phyloP scores from a whole-genome alignment of 768 basidiomycete species.

The Coprinopsis strossmayeri region DNA sequence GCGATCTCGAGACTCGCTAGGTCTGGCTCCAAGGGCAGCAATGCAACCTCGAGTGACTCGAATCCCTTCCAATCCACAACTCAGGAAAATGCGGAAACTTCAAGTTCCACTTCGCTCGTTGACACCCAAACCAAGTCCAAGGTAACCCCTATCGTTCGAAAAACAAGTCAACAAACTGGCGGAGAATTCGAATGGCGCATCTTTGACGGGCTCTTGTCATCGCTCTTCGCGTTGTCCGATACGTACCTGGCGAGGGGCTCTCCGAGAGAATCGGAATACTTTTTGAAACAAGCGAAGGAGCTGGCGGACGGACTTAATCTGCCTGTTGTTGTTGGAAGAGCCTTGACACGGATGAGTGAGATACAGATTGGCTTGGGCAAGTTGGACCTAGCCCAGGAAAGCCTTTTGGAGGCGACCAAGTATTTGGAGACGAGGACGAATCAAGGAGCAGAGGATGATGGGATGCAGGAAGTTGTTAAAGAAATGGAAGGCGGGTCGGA shows the following conservation, averaged over 20 bases:
- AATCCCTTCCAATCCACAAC: slow-evolving; percentile 56
- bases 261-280: slow-evolving; percentile 79
- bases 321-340: slow-evolving; percentile 57
- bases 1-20: slow-evolving; percentile 47
- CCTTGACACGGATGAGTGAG: slow-evolving; percentile 62
- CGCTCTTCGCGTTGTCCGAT: slow-evolving; percentile 58
- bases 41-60: slow-evolving; percentile 17
- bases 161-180: slow-evolving; percentile 34
- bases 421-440: slow-evolving; percentile 20
- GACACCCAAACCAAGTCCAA: slow-evolving; percentile 13
- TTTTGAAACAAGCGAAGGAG: slow-evolving; percentile 68
- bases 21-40: slow-evolving; percentile 6
- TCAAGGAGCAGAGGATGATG: slow-evolving; percentile 42
- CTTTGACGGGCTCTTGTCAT: slow-evolving; percentile 61
- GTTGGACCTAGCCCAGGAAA: slow-evolving; percentile 48
- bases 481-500: too few species aligned
- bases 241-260: slow-evolving; percentile 73
- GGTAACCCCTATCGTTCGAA: slow-evolving; percentile 18
- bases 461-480: background rate
- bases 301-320: slow-evolving; percentile 66
- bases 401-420: slow-evolving; percentile 43
- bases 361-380: slow-evolving; percentile 59
- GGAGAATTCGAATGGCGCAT: slow-evolving; percentile 62
- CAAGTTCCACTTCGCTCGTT: slow-evolving; percentile 13
- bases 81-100: slow-evolving; percentile 33